Base-by-base conservation (phyloP, 176 grass and related monocot genomes). In the Triticum monococcum region DNA sequence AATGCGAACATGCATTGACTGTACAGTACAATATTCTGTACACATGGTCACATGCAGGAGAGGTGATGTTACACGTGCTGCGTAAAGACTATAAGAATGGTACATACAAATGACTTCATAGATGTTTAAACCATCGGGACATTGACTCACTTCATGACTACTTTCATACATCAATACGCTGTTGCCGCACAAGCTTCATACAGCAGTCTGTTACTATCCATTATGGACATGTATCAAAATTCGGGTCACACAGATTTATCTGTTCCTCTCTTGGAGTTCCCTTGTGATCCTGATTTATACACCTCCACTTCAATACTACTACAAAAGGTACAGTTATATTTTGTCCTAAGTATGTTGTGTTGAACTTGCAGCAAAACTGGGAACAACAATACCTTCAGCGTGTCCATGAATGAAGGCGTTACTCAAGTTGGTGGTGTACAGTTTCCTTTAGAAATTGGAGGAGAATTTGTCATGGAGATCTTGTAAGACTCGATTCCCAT, bases 391-490 rank as follows among this genome's bases (percentile, higher is more conserved):
- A 70, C 79, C n/a, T 92, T 92, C 62, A 78, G 9, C 28, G 61
- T 94, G 16, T 86, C 80, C 23, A 92, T 98, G 76, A 86, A 89
- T 22, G 64, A 91, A 81, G 94, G 92, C 36, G 50, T 54, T 80
- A 46, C 89, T 86, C 76, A 84, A 83, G 33, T 96, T 72, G 88
- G 94, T 45, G 88, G 79, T 18, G 46, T 94, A 73, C 86, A 92
- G 64, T 81, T 96, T 76, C 94, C 91, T 45, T 72, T 98, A 56
- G 82, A 94, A 79, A 69, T 78, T 25, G 8, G 66, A 74, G 46
- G 84, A 52, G 88, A 96, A 7, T 89, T 91, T 68, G 40, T 46
- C 81, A 85, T 94, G 90, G 94, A 98, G 81, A 68, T 96, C 13
- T 41, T 92, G 94, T 94, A 84, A 91, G 94, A 65, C 37, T 16